Evolutionary conservation across 768 basidiomycete genomes (phyloP).

Genomic region (Russula sp.): DNA sequence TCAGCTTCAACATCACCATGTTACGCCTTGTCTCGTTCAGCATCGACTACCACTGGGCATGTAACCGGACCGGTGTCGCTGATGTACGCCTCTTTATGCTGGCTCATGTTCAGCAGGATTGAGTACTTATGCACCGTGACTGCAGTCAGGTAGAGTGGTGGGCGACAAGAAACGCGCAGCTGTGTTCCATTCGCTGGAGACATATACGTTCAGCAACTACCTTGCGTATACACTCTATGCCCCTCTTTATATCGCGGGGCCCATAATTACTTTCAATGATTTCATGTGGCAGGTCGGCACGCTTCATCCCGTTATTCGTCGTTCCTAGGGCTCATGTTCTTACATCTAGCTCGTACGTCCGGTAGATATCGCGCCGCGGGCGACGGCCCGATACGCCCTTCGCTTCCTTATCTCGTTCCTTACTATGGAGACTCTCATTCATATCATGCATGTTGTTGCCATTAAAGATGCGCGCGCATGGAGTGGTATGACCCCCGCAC

Average conservation of each 20-base stretch:
- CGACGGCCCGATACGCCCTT: slow-evolving; percentile 53
- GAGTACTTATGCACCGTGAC: neutral
- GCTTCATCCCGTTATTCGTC: neutral
- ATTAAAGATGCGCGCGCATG: slow-evolving; percentile 89
- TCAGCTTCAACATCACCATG: slow-evolving; percentile 96
- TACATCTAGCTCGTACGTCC: slow-evolving; percentile 58
- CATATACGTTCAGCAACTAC: slow-evolving; percentile 72
- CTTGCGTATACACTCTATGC: slow-evolving; percentile 86
- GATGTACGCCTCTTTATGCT: slow-evolving; percentile 40
- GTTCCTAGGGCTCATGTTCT: slow-evolving; percentile 5
- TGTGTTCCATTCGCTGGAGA: slow-evolving; percentile 50
- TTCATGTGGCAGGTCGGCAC: slow-evolving; percentile 81
- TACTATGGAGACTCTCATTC: slow-evolving; percentile 88
- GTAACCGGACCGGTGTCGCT: slow-evolving; percentile 38
- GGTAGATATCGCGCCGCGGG: slow-evolving; percentile 41
- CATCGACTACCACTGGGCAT: slow-evolving; percentile 91
- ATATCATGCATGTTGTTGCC: slow-evolving; percentile 95
- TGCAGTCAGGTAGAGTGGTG: slow-evolving; percentile 35
- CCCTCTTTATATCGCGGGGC: slow-evolving; percentile 93
- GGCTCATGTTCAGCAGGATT: neutral
- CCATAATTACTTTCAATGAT: slow-evolving; percentile 94
- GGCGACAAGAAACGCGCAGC: slow-evolving; percentile 61
- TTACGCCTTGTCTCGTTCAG: slow-evolving; percentile 89
- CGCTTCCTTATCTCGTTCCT: slow-evolving; percentile 71
- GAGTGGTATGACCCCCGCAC: slow-evolving; percentile 69